Conservation (phyloP, 2,329 filamentous ascomycete genomes). For the Colletotrichum agaves region DNA sequence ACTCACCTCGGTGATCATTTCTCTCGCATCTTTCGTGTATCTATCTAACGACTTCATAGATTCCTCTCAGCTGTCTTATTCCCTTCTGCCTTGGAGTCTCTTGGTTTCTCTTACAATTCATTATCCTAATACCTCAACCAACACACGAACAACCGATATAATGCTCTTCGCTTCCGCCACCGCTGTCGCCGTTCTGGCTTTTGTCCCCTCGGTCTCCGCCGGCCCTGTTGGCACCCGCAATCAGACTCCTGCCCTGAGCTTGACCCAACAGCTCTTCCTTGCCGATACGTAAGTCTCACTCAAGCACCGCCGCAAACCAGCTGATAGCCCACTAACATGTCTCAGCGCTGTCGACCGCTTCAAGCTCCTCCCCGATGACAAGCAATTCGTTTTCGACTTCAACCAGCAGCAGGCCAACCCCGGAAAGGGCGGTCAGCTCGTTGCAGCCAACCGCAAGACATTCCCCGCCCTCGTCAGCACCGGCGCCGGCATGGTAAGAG, state of each 20-base stretch:
- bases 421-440: constrained; percentile 58
- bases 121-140: neutral
- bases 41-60: neutral
- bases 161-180: constrained; percentile 47
- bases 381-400: constrained; percentile 63
- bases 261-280: constrained; percentile 52
- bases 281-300: constrained; percentile 49
- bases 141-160: constrained; percentile 36
- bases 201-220: constrained; percentile 47
- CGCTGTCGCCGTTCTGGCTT: constrained; percentile 52
- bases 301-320: neutral
- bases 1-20: neutral
- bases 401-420: constrained; percentile 46
- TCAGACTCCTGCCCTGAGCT: constrained; percentile 34
- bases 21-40: constrained; percentile 11
- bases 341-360: constrained; percentile 55
- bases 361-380: constrained; percentile 54
- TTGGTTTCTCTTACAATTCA: neutral
- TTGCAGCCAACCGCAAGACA: constrained; percentile 64
- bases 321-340: constrained; percentile 34
- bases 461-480: constrained; percentile 67
- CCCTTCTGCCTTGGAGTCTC: constrained; percentile 10
- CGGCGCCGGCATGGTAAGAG: constrained; percentile 53
- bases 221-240: constrained; percentile 35
- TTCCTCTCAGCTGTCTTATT: neutral